Evolutionary conservation across 768 basidiomycete genomes (phyloP).

Genomic region (Agrocybe pediades): DNA sequence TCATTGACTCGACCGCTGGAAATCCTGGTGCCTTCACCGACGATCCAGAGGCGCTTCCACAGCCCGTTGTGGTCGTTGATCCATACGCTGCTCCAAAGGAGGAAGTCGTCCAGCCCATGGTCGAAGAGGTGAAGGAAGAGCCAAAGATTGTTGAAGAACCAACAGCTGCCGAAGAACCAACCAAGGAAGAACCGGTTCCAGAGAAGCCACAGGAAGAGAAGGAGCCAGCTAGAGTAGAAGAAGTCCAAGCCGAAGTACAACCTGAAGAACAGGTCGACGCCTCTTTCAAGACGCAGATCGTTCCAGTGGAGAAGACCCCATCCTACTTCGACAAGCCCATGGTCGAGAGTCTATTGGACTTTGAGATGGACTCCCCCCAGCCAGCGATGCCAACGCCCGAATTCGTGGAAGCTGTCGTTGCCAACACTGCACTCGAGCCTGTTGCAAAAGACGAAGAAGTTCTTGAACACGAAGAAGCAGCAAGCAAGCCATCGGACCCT

Average conservation of each 20-base stretch:
- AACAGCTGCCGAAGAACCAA: too few relatives aligned
- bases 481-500: neutral
- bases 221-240: neutral
- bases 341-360: conserved; percentile 23
- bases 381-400: conserved; percentile 4
- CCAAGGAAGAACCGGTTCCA: too few relatives aligned
- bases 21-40: conserved; percentile 56
- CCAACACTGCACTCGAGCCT: conserved; percentile 1
- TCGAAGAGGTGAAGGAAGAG: neutral
- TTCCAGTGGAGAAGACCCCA: conserved; percentile 16
- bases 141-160: too few relatives aligned
- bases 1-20: conserved; percentile 38
- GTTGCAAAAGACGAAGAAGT: neutral
- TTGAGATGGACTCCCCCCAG: conserved; percentile 10
- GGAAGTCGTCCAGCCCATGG: neutral
- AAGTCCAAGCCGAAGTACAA: neutral
- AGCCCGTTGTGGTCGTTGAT: conserved; percentile 20
- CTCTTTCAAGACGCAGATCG: neutral
- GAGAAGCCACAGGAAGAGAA: too few relatives aligned
- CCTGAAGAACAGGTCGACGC: neutral
- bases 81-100: conserved; percentile 14
- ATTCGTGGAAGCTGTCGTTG: conserved; percentile 21
- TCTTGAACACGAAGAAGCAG: neutral
- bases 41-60: conserved; percentile 47
- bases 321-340: conserved; percentile 31